Percentiles rank a stretch among this genome's conserved stretches.
Conservation (phyloP, 1,284 basidiomycete species). For the Heliocybe sulcata region DNA sequence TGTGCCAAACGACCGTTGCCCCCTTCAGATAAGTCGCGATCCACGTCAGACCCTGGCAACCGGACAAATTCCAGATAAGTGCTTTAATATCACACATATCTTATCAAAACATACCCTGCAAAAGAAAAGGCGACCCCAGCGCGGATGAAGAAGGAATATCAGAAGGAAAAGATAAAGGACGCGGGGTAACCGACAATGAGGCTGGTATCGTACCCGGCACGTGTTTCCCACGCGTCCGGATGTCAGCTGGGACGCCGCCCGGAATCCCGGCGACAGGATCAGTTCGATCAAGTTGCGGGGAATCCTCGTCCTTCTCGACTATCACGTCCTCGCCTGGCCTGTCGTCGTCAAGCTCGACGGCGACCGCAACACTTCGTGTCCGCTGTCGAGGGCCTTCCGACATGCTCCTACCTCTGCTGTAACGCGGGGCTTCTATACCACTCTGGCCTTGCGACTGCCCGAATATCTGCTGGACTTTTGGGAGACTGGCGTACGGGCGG, state of each 20-base stretch:
- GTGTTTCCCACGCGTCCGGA: background rate
- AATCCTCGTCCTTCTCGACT: background rate
- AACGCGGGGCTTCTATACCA: background rate
- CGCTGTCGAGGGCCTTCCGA: background rate
- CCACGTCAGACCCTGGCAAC: background rate
- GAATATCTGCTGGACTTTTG: background rate
- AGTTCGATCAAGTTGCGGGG: too few species aligned
- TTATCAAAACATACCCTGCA: background rate
- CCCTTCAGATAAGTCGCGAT: background rate
- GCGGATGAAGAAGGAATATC: background rate
- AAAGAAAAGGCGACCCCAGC: constrained; percentile 1
- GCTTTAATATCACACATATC: background rate
- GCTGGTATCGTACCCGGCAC: background rate
- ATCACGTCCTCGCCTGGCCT: background rate
- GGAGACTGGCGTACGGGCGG: background rate
- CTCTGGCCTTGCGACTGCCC: background rate
- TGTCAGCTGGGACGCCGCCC: background rate
- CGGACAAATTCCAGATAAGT: too few species aligned
- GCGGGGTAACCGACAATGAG: background rate
- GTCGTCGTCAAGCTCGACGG: background rate
- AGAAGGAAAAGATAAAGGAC: background rate
- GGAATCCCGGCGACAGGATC: background rate
- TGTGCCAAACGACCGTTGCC: background rate
- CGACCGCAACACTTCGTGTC: background rate
- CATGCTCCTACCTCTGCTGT: background rate